Base-by-base conservation (phyloP, 805 yeast species). In the Ogataea saltuana region DNA sequence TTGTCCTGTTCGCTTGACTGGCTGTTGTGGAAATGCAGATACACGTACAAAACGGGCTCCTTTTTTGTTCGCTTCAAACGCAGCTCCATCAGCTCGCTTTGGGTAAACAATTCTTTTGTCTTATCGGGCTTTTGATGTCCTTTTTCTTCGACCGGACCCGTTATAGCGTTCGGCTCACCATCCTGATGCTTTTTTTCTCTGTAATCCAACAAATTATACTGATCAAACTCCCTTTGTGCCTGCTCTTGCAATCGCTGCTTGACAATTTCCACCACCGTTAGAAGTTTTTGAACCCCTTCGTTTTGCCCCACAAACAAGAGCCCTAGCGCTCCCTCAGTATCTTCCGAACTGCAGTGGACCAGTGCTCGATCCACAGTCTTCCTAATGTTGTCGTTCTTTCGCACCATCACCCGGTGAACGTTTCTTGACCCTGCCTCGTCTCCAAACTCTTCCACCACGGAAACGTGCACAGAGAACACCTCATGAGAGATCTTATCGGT, bases 211-310 rank as follows among this genome's bases (percentile, higher is more conserved):
- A 39, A 46, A 44, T 60, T 61, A 32, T 53, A 56, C 37, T 61
- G 65, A 10, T 25, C 38, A 11, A 34, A 34, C 17, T 35, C 25
- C 33, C 37, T 21, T 3, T 29, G 18, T 27, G 20, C 10, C 26
- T 12, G 39, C 19, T 10, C 28, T 30, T 8, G 18, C 6, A 59
- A 10, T 38, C 59, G 59, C 36, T 61, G 63, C 42, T 63, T 63
- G 23, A 63, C 36, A 2, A 63, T 60, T 33, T 63, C 68, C 8
- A 55, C 43, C 6, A 63, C 47, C 1, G 63, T 54, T 5, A 63
- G 41, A 49, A 63, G 41, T 38, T 63, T 63, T 37, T 61, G 67
- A 12, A 61, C 54, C 1, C 48, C 46, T 26, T 54, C 58, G 19
- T 52, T 51, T 21, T 45, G 31, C 1, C 55, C 49, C 19, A 46